Evolutionary conservation across 805 yeast species (phyloP), one percentile per base, ranked within the genome.

Genomic region (Brettanomyces bruxellensis): DNA sequence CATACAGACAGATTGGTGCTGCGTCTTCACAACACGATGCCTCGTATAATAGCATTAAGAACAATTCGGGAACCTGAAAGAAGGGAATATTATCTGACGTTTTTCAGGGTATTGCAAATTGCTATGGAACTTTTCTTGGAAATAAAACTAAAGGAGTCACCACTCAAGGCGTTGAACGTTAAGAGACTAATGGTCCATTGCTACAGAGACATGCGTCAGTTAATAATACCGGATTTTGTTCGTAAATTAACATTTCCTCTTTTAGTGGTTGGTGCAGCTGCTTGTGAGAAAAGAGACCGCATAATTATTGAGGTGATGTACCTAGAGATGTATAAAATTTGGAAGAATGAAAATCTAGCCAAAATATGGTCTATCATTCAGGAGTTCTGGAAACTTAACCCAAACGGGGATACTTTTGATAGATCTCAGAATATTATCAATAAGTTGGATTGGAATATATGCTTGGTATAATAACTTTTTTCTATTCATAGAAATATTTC

Each of bases 261-360:
- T 12, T 43, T 58, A 3, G 52, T 58, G 4, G 49, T 52, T 3
- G 62, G 61, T 3, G 61, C 60, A 2, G 55, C 56, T 4, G 60
- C 59, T 18, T 56, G 54, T 25, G 62, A 58, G 41, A 28, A 46
- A 12, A 45, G 59, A n/a, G 62, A 58, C 45, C 49, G 57, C n/a
- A 14, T 52, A 8, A 53, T 51, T 44, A 47, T 55, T 14, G 47
- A 51, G 30, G 47, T 43, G n/a, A 44, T 58, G 14, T 58, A 56
- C 40, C 23, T 49, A 11, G 34, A 43, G 37, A 43, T 43, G 35
- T 9, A 22, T 9, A 38, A 46, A 25, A 45, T 43, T 5, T 38
- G 49, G 7, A 41, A 41, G 24, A 44, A 45, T 36, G 43, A 46
- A 12, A 57, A 52, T 40, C 24, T 58, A 4, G 28, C 48, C 13